A percentile compares a stretch with the other conserved stretches of the same genome.
Conservation (phyloP, 495 filamentous ascomycete species). For the Delitschia confertaspora region DNA sequence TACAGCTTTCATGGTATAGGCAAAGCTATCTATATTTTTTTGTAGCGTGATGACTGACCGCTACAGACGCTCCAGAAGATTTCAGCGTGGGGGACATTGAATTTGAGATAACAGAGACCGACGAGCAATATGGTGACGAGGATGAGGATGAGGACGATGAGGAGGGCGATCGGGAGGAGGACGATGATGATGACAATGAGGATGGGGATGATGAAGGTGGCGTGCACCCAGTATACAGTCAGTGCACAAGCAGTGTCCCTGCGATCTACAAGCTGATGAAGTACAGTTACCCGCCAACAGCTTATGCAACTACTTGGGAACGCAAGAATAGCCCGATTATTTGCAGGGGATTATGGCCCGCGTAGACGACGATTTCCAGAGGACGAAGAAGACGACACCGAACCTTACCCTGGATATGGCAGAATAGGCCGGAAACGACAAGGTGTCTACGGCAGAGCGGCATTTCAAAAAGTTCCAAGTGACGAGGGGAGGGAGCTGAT, state of each 20-base stretch:
- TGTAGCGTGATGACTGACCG: neutral
- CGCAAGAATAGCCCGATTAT: slow-evolving; percentile 35
- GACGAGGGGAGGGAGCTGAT: slow-evolving; percentile 67
- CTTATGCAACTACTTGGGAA: slow-evolving; percentile 38
- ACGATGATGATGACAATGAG: slow-evolving; percentile 30
- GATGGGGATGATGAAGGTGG: slow-evolving; percentile 11
- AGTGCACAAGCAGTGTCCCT: neutral
- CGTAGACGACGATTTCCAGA: slow-evolving; percentile 12
- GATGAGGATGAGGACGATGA: slow-evolving; percentile 18
- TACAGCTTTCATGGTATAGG: slow-evolving; percentile 7
- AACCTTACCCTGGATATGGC: slow-evolving; percentile 16
- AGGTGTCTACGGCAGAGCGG: slow-evolving; percentile 30
- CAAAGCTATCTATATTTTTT: neutral
- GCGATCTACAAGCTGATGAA: slow-evolving; percentile 23
- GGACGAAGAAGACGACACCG: slow-evolving; percentile 12
- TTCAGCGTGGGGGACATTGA: slow-evolving; percentile 13
- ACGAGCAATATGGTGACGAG: slow-evolving; percentile 16
- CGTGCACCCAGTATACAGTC: slow-evolving; percentile 1
- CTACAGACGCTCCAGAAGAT: slow-evolving; percentile 12
- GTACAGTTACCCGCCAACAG: slow-evolving; percentile 36
- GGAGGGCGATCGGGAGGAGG: slow-evolving; percentile 29
- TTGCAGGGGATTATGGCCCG: slow-evolving; percentile 27
- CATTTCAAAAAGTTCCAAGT: slow-evolving; percentile 69
- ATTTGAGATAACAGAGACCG: slow-evolving; percentile 12
- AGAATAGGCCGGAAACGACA: slow-evolving; percentile 24